Base-by-base conservation (phyloP, 306 rosid genomes). In the Castanospermum australe region DNA sequence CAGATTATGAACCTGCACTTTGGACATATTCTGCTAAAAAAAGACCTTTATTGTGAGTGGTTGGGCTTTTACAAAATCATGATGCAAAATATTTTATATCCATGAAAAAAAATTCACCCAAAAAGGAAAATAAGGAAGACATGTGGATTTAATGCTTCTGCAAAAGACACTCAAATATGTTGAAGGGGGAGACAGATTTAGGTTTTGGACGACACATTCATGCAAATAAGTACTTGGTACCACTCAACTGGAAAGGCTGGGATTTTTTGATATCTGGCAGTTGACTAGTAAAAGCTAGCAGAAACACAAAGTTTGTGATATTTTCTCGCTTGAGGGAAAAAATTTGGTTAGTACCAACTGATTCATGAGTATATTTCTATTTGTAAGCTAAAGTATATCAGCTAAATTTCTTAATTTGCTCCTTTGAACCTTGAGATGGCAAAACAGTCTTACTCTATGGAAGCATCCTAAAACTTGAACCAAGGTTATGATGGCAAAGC, bases 1-100 rank as follows among this genome's bases (percentile, higher is more conserved):
- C 80, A 82, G 71, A 62, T 78, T 81, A 62, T 86, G 84, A 82
- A 74, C 81, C 68, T 74, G 82, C 64, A 86, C 92, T 60, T 79
- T 86, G 75, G 87, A 44, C 52, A 73, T 25, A 73, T 80, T 86
- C 94, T 88, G 89, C 79, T 32, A 71, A 74, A 42, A 14, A 3
- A 52, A 11, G 63, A 18, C 44, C 51, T 25, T 74, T n/a, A 18
- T 20, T 50, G 24, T 64, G 65, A 75, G 67, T 33, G 55, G 67
- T 44, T 13, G 60, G 61, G 48, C 50, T 38, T 60, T 72, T 9
- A 60, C 51, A 13, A 15, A 42, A 51, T 79, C 48, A 75, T 30
- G 42, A 32, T 55, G 65, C 38, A 61, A 66, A 59, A 63, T 30
- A 56, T 25, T 28, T 8, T 17, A 70, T 35, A 56, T 6, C 33